These are phyloP conservation scores for Verticillium nonalfalfae DNA, from an alignment of 2,329 filamentous ascomycete genomes.

Conservation along the genomic window DNA sequence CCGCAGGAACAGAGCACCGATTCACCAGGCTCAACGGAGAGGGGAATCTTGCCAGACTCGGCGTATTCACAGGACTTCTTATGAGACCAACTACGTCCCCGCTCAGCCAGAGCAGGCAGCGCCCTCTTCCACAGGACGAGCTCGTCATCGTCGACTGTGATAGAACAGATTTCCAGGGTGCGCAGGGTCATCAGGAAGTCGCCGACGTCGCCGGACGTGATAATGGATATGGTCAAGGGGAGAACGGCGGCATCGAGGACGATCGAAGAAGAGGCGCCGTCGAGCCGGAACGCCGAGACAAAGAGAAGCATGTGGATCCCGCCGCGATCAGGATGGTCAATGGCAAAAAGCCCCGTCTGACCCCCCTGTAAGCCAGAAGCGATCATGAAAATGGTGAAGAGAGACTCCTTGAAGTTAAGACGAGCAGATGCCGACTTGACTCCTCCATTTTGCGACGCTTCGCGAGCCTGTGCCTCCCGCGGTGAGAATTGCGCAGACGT, in stretches of 20 bases:
- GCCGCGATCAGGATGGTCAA: slow-evolving; percentile 26
- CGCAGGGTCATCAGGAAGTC: slow-evolving; percentile 30
- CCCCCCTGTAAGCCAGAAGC: slow-evolving; percentile 36
- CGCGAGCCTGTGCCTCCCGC: slow-evolving; percentile 30
- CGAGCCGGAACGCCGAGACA: slow-evolving; percentile 36
- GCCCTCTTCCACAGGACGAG: slow-evolving; percentile 44
- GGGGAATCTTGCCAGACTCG: slow-evolving; percentile 25
- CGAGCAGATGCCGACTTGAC: slow-evolving; percentile 22
- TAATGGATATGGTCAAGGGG: slow-evolving; percentile 29
- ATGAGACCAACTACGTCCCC: slow-evolving; percentile 43
- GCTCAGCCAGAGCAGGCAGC: slow-evolving; percentile 37
- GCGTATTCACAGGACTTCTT: slow-evolving; percentile 34
- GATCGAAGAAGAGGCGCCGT: slow-evolving; percentile 31
- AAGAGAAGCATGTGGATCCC: slow-evolving; percentile 34
- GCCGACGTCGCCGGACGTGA: slow-evolving; percentile 24
- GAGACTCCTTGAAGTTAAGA: slow-evolving; percentile 40
- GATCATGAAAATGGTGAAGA: slow-evolving; percentile 40
- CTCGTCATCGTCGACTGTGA: slow-evolving; percentile 47
- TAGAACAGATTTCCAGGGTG: slow-evolving; percentile 26
- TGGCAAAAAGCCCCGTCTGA: slow-evolving; percentile 36
- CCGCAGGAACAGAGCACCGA: slow-evolving; percentile 39
- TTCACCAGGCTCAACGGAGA: slow-evolving; percentile 26
- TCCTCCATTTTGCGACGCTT: slow-evolving; percentile 12
- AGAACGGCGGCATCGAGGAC: slow-evolving; percentile 42
- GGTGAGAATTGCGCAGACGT: slow-evolving; percentile 32